phyloP scores from a whole-genome alignment of 805 yeast species.

The Candida tammaniensis region DNA sequence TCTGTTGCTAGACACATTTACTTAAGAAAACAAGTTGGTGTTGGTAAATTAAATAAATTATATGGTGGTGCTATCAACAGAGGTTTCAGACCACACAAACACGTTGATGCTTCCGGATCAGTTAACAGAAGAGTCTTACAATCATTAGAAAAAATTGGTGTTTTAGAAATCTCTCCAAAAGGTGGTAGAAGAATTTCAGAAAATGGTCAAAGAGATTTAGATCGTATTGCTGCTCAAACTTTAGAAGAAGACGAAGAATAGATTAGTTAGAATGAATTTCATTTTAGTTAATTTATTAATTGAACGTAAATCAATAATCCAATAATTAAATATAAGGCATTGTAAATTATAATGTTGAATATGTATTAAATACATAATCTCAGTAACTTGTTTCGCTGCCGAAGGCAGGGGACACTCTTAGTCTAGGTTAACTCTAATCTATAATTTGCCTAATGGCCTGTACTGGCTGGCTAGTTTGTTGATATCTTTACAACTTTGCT shows the following conservation, averaged over 20 bases:
- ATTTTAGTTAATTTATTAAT: too few relatives aligned
- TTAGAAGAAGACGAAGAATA: slow-evolving; percentile 80
- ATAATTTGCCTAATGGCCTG: too few relatives aligned
- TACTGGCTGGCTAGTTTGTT: too few relatives aligned
- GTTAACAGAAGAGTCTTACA: slow-evolving; percentile 98
- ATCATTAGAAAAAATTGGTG: slow-evolving; percentile 97
- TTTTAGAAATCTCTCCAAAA: slow-evolving; percentile 91
- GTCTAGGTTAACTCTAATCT: too few relatives aligned
- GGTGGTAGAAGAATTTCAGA: slow-evolving; percentile 99
- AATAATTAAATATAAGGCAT: slow-evolving; percentile 11
- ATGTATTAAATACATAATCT: too few relatives aligned
- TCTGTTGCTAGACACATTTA: slow-evolving; percentile 99
- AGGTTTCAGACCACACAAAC: slow-evolving; percentile 98
- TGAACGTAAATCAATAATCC: slow-evolving; percentile 1
- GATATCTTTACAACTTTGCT: slow-evolving; percentile 14
- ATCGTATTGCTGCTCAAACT: slow-evolving; percentile 99
- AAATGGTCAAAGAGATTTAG: slow-evolving; percentile 99
- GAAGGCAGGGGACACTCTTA: too few relatives aligned
- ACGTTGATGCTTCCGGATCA: slow-evolving; percentile 98
- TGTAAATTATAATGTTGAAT: slow-evolving; percentile 19
- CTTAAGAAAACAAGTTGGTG: slow-evolving; percentile 99
- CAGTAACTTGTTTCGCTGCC: too few relatives aligned
- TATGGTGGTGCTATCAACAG: slow-evolving; percentile 99
- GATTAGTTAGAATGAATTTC: slow-evolving; percentile 14
- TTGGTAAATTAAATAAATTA: slow-evolving; percentile 97